Percentiles rank a stretch among this genome's conserved stretches.
Evolutionary conservation across 257 asterid genomes (phyloP).

Genomic region (Handroanthus guayacan): DNA sequence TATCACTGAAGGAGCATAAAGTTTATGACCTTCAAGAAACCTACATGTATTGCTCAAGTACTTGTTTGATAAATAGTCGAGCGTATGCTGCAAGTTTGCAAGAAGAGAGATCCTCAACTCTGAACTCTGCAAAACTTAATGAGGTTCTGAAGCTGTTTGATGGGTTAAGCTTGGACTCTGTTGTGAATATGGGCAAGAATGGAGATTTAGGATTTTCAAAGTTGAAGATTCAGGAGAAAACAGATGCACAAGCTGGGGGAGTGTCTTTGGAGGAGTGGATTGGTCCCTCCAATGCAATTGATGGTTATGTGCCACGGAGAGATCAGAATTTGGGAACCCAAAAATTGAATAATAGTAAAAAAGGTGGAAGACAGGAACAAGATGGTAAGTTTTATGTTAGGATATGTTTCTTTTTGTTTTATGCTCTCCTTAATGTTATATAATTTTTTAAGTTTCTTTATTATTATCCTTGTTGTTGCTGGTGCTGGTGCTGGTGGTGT

Average conservation of each 20-base stretch:
- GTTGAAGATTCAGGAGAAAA: conserved; percentile 79
- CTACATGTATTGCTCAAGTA: conserved; percentile 79
- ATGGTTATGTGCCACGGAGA: conserved; percentile 86
- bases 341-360: conserved; percentile 36
- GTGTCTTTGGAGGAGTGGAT: conserved; percentile 88
- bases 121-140: conserved; percentile 62
- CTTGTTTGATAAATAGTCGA: conserved; percentile 74
- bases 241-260: conserved; percentile 56
- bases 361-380: conserved; percentile 48
- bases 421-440: background rate
- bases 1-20: conserved; percentile 88
- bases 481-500: too few species aligned
- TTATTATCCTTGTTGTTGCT: too few species aligned
- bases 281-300: conserved; percentile 93
- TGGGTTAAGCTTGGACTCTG: conserved; percentile 51
- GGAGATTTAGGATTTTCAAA: conserved; percentile 60
- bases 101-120: conserved; percentile 68
- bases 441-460: conserved; percentile 7
- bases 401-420: background rate
- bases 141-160: conserved; percentile 61
- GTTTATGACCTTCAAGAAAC: conserved; percentile 94
- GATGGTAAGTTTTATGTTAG: conserved; percentile 31
- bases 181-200: conserved; percentile 51
- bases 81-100: conserved; percentile 67
- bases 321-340: conserved; percentile 44